phyloP scores from a whole-genome alignment of 129 eudicot genomes.

The Erigeron canadensis region DNA sequence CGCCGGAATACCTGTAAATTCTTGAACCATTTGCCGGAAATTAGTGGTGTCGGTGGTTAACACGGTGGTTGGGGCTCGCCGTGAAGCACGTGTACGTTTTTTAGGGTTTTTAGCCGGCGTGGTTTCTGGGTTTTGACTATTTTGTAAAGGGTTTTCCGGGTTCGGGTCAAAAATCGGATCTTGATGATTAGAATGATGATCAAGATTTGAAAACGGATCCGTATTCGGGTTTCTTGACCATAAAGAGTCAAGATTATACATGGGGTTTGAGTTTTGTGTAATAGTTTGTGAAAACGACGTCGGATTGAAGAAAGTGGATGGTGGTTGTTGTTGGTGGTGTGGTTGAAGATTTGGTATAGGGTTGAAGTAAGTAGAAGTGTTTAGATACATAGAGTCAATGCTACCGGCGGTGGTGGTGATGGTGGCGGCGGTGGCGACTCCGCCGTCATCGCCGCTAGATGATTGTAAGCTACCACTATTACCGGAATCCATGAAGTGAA shows the following conservation, averaged over 20 bases:
- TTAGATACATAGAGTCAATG: conserved; percentile 29
- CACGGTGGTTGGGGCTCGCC: conserved; percentile 91
- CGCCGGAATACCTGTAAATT: conserved; percentile 83
- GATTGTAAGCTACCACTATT: conserved; percentile 19
- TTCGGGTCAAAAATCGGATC: conserved; percentile 8
- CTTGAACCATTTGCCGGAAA: conserved; percentile 92
- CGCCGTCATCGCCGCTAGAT: conserved; percentile 31
- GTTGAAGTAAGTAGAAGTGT: conserved; percentile 30
- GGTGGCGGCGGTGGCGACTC: conserved; percentile 23
- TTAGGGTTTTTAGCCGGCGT: conserved; percentile 44
- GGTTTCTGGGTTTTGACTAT: background rate
- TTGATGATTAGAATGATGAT: conserved; percentile 1
- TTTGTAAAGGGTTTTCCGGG: conserved; percentile 1
- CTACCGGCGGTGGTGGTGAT: too few relatives aligned
- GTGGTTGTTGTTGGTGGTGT: conserved; percentile 12
- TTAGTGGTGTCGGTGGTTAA: conserved; percentile 80
- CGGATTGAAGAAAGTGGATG: conserved; percentile 34
- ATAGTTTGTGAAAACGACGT: conserved; percentile 40
- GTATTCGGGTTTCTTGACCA: conserved; percentile 48
- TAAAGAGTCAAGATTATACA: conserved; percentile 37
- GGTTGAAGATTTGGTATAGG: conserved; percentile 20
- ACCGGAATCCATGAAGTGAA: conserved; percentile 10
- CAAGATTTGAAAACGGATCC: conserved; percentile 26
- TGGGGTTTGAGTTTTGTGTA: conserved; percentile 32
- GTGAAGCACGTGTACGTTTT: conserved; percentile 79